phyloP scores from a whole-genome alignment of 2,329 filamentous ascomycete species.

The Trichophyton mentagrophytes region DNA sequence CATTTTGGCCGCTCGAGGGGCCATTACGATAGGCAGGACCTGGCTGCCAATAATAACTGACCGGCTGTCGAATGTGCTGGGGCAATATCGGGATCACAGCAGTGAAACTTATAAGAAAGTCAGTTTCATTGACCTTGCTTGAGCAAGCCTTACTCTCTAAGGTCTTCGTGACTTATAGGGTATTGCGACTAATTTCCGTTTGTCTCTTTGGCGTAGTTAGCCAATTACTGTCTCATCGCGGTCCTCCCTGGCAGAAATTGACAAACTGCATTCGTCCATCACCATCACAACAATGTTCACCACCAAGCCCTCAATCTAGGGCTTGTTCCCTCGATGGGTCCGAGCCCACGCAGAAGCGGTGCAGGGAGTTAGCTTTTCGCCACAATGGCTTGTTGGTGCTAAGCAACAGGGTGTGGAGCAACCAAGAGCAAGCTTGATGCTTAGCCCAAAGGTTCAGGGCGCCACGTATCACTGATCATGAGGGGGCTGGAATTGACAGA shows the following conservation, averaged over 20 bases:
- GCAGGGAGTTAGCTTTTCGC: background rate
- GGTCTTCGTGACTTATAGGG: no score
- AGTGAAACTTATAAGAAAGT: background rate
- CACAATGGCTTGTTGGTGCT: background rate
- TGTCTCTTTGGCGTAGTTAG: no score
- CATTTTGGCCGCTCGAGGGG: background rate
- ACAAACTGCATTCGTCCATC: no score
- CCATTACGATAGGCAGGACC: background rate
- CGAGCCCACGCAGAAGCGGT: background rate
- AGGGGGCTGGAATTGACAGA: no score
- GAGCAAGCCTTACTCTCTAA: no score
- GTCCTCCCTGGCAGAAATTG: no score
- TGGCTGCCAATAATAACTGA: background rate
- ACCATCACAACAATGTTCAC: background rate
- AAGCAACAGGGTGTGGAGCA: background rate
- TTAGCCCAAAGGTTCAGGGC: background rate
- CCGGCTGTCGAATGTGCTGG: background rate
- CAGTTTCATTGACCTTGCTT: no score
- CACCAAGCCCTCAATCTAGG: background rate
- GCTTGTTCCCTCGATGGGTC: background rate
- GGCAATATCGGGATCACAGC: background rate
- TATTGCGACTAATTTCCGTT: no score
- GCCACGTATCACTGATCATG: background rate
- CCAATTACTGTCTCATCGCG: no score
- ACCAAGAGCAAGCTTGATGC: background rate